Percentiles rank a stretch among this genome's conserved stretches.
Conservation (phyloP, 768 basidiomycete genomes). For the Psilocybe cyanescens region DNA sequence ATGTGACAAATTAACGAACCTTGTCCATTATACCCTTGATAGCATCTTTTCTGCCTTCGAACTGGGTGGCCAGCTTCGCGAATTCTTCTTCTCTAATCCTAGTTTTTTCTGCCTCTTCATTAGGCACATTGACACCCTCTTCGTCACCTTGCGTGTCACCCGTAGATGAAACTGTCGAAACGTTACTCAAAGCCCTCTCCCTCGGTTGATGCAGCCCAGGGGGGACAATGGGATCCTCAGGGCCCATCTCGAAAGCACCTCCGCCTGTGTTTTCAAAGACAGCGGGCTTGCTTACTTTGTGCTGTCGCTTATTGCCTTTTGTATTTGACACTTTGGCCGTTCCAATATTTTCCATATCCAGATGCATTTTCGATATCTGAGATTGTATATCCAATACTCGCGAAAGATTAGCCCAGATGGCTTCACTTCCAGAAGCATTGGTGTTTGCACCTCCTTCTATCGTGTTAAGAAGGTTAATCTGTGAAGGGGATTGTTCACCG, state of each 20-base stretch:
- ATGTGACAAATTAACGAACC: conserved; percentile 38
- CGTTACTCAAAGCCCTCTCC: conserved; percentile 24
- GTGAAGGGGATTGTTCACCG: conserved; percentile 18
- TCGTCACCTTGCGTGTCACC: conserved; percentile 45
- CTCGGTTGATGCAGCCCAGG: conserved; percentile 21
- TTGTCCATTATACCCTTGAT: conserved; percentile 77
- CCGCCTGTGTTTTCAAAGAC: conserved; percentile 6
- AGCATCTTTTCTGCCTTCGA: conserved; percentile 68
- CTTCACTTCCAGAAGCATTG: conserved; percentile 19
- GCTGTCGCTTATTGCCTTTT: conserved; percentile 36
- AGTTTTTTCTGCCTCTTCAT: conserved; percentile 58
- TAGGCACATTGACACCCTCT: conserved; percentile 52
- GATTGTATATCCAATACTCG: conserved; percentile 74
- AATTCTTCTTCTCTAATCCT: conserved; percentile 70
- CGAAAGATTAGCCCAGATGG: conserved; percentile 68
- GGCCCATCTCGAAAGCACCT: conserved; percentile 6
- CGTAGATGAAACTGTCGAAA: conserved; percentile 25
- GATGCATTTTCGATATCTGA: conserved; percentile 72
- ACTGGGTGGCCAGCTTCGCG: conserved; percentile 65
- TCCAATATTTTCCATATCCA: conserved; percentile 75
- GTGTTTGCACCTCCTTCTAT: conserved; percentile 13
- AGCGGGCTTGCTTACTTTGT: conserved; percentile 24
- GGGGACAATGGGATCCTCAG: conserved; percentile 15
- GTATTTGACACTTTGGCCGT: conserved; percentile 33
- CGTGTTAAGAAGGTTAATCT: conserved; percentile 15